These are phyloP conservation scores for Chlamydomonas schloesseri DNA, from an alignment of 139 green algal genomes.

Conservation along the genomic window DNA sequence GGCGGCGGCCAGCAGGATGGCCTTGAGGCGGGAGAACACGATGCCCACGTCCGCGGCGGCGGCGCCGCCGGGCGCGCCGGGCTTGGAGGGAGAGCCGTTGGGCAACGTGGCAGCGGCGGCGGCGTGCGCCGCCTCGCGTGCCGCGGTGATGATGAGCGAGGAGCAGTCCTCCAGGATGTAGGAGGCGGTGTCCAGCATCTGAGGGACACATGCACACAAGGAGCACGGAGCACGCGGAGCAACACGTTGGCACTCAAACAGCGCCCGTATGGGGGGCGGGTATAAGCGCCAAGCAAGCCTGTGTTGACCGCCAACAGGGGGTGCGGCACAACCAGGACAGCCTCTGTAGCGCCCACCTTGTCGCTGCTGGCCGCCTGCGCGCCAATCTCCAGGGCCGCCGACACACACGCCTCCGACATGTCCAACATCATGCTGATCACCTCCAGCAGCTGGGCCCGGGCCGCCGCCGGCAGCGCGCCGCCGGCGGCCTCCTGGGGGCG, in stretches of 20 bases:
- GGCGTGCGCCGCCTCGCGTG: neutral
- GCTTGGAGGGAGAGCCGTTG: neutral
- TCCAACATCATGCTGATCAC: slow-evolving; percentile 50
- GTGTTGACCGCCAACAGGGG: no score
- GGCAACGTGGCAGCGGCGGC: neutral
- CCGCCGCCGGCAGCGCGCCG: neutral
- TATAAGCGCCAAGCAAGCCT: no score
- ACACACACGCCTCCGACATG: slow-evolving; percentile 47
- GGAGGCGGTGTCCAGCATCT: slow-evolving; percentile 37
- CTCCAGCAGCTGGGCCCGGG: slow-evolving; percentile 13
- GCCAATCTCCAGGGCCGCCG: slow-evolving; percentile 9
- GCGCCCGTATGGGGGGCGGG: no score
- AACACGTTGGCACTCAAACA: no score
- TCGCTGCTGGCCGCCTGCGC: neutral
- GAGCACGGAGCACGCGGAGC: no score
- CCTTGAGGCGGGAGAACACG: slow-evolving; percentile 48
- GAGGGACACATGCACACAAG: neutral
- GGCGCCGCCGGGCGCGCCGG: neutral
- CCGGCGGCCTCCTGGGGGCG: neutral
- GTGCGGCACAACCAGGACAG: no score
- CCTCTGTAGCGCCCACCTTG: neutral
- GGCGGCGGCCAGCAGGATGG: slow-evolving; percentile 35
- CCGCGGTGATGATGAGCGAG: slow-evolving; percentile 28
- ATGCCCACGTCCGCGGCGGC: slow-evolving; percentile 1
- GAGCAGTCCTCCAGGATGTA: slow-evolving; percentile 47